These are phyloP conservation scores for Cercophora newfieldiana DNA, from an alignment of 495 filamentous ascomycete genomes.

Conservation along the genomic window DNA sequence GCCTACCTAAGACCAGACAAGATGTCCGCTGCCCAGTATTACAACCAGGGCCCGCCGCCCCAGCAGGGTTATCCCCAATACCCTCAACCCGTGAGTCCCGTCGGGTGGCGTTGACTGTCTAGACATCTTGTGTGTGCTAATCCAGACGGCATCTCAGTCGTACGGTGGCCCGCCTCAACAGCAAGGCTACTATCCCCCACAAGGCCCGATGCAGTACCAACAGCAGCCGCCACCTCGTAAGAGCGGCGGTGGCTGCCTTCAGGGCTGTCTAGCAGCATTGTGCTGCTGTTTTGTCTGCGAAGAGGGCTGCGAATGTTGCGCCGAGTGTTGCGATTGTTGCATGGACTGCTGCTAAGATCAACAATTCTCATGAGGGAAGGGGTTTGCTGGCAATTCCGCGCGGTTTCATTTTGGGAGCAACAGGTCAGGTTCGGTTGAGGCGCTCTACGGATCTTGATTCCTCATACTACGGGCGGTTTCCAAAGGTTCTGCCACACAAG, in stretches of 20 bases:
- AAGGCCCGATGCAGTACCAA: conserved; percentile 53
- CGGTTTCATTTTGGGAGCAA: not conserved
- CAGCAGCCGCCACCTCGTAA: conserved; percentile 58
- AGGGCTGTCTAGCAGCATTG: conserved; percentile 64
- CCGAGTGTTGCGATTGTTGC: conserved; percentile 67
- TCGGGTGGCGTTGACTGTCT: not conserved
- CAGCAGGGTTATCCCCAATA: conserved; percentile 30
- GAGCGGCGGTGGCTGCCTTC: conserved; percentile 59
- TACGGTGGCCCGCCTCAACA: conserved; percentile 20
- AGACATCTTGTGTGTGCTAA: not conserved
- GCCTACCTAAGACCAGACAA: not conserved
- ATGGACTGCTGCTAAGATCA: conserved; percentile 50
- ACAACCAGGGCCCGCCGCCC: conserved; percentile 31
- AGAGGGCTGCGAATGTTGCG: conserved; percentile 76
- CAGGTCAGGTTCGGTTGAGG: not conserved
- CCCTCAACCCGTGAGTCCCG: conserved; percentile 30
- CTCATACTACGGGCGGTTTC: no score
- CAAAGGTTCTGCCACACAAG: no score
- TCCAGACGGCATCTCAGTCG: conserved; percentile 5
- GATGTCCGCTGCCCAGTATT: conserved; percentile 38
- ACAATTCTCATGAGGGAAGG: not conserved
- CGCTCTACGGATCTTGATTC: not conserved
- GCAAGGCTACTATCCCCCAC: conserved; percentile 35
- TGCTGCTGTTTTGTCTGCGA: conserved; percentile 81
- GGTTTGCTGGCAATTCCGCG: not conserved